Base-by-base conservation (phyloP, 2,329 filamentous ascomycete genomes). In the Pyrenochaeta sp. region DNA sequence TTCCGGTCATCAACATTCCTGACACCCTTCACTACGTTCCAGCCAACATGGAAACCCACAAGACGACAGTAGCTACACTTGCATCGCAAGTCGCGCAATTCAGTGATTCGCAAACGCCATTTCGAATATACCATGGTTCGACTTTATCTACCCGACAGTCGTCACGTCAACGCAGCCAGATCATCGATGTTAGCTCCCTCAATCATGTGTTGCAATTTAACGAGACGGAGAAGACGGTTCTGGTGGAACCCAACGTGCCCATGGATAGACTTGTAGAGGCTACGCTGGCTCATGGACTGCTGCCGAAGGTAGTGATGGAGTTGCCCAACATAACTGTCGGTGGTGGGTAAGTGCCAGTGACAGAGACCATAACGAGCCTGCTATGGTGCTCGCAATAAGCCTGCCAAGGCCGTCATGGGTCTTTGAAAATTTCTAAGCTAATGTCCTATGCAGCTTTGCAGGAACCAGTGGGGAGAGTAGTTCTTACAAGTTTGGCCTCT, bases 271-370 rank as follows among this genome's bases (percentile, higher is more conserved):
- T 90, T 1, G 82, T 90, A 0, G 79, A 83, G 47, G 84, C 81
- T 1, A 86, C 86, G 0, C 63, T 87, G 41, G 70, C 75, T 4
- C 67, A 84, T 43, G 83, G 83, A 0, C 75, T 90, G 0, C 73
- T 90, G 1, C 87, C 83, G 1, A 83, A 82, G 0, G 86, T 90
- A 0, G 86, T 90, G 3, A 89, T 90, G 84, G 88, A 90, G 63
- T 87, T 90, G 44, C 87, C 87, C 0, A 86, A 86, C 0, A 90
- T 90, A 57, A 90, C 88, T 0, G 84, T 83, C 0, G 88, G 87
- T 12, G 87, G 88, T 2, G 87, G 85, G 0, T 68, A 53, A 60
- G 65, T 65, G 20, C 36, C 14, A 20, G 27, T 21, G 12, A 29
- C 11, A 17, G n/a, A 9, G 14, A 30, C 12, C 14, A 29, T 18